phyloP scores from a whole-genome alignment of 805 yeast species.

The Candida silvicultrix region DNA sequence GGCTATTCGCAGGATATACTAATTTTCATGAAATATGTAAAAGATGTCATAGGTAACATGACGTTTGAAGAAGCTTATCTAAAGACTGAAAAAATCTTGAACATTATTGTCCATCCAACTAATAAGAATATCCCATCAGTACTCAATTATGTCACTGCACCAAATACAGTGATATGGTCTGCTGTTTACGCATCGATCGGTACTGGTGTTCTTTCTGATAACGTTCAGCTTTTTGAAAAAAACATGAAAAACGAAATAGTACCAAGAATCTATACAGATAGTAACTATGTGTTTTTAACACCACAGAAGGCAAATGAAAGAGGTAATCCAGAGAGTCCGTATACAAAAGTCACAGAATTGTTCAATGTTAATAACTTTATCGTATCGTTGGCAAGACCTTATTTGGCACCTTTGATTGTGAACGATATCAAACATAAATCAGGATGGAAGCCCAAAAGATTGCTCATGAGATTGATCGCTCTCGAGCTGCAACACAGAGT shows the following conservation, averaged over 20 bases:
- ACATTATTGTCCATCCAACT: constrained; percentile 81
- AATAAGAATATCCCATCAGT: constrained; percentile 63
- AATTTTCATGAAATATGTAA: constrained; percentile 71
- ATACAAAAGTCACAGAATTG: constrained; percentile 81
- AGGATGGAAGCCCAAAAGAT: constrained; percentile 29
- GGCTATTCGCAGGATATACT: constrained; percentile 86
- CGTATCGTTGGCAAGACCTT: constrained; percentile 89
- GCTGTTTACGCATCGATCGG: constrained; percentile 87
- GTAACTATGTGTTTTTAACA: constrained; percentile 27
- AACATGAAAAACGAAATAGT: constrained; percentile 59
- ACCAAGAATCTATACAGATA: constrained; percentile 36
- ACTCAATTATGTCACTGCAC: constrained; percentile 86
- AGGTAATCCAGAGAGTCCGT: constrained; percentile 56
- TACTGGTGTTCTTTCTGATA: constrained; percentile 54
- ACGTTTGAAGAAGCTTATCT: constrained; percentile 93
- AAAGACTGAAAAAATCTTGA: constrained; percentile 70
- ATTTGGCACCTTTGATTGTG: constrained; percentile 81
- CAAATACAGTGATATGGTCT: constrained; percentile 84
- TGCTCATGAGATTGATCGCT: constrained; percentile 33
- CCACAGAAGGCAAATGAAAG: constrained; percentile 40
- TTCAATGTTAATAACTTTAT: constrained; percentile 93
- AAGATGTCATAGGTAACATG: constrained; percentile 67
- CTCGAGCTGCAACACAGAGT: constrained; percentile 83
- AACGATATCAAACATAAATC: constrained; percentile 74
- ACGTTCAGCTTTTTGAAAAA: constrained; percentile 52